Evolutionary conservation across 164 flowering plant species (phyloP).

Genomic region (Protea cynaroides): DNA sequence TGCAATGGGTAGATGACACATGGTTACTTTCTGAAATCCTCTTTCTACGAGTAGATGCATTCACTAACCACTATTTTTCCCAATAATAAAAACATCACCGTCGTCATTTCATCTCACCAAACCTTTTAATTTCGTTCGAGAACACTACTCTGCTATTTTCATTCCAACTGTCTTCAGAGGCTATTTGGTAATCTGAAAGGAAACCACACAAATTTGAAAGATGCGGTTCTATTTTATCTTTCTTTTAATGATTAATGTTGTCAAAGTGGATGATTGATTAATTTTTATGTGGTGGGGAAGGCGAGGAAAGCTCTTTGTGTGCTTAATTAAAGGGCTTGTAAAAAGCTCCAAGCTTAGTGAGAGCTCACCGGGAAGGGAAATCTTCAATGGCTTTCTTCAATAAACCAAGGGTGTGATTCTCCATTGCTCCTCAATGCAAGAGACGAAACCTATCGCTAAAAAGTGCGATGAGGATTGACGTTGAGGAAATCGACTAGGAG

Average conservation of each 20-base stretch:
- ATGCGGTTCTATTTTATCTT: neutral
- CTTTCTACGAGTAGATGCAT: too few species aligned
- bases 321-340: slow-evolving; percentile 75
- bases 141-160: slow-evolving; percentile 49
- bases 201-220: too few species aligned
- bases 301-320: slow-evolving; percentile 86
- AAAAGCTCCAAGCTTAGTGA: slow-evolving; percentile 78
- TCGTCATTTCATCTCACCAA: slow-evolving; percentile 44
- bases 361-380: slow-evolving; percentile 62
- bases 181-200: slow-evolving; percentile 47
- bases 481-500: too few species aligned
- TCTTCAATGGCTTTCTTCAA: too few species aligned
- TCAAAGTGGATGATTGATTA: neutral
- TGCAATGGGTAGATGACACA: too few species aligned
- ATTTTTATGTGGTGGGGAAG: slow-evolving; percentile 26
- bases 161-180: slow-evolving; percentile 88
- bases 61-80: too few species aligned
- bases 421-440: too few species aligned
- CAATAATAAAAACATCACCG: too few species aligned
- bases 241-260: neutral
- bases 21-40: too few species aligned
- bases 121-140: slow-evolving; percentile 28
- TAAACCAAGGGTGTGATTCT: too few species aligned
- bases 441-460: too few species aligned
- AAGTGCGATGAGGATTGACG: too few species aligned